These are phyloP conservation scores for Russula ochroleuca DNA, from an alignment of 768 basidiomycete species.

Conservation along the genomic window DNA sequence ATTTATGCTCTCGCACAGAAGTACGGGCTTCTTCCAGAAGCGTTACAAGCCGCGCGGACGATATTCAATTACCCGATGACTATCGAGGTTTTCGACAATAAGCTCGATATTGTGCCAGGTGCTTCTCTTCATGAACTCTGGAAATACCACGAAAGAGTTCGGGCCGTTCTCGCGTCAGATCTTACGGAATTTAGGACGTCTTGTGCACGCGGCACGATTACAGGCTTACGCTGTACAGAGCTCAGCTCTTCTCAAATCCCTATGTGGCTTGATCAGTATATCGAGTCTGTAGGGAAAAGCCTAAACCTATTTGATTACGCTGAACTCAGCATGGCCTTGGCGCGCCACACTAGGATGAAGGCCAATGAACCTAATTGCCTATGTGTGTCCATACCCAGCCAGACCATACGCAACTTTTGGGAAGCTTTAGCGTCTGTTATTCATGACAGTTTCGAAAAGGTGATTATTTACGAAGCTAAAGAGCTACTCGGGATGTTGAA, in stretches of 20 bases:
- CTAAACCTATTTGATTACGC: background rate
- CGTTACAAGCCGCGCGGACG: background rate
- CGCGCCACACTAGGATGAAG: background rate
- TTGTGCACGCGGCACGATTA: background rate
- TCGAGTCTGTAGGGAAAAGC: background rate
- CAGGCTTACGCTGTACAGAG: background rate
- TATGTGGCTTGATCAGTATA: background rate
- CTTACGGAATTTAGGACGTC: background rate
- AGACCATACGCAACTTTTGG: conserved; percentile 6
- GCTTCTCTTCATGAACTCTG: conserved; percentile 8
- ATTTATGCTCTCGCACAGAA: conserved; percentile 5
- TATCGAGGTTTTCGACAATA: background rate
- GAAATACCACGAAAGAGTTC: conserved; percentile 13
- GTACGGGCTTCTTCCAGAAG: conserved; percentile 4
- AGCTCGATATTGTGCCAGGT: background rate
- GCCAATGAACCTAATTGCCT: rapidly evolving
- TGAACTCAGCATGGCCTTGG: background rate
- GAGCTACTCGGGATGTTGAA: too few relatives aligned
- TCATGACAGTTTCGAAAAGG: background rate
- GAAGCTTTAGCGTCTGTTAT: background rate
- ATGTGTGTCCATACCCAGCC: background rate
- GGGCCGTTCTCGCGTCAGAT: background rate
- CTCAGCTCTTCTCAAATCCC: background rate
- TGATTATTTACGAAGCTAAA: background rate
- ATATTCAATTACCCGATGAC: background rate